Base-by-base conservation (phyloP, 208 protist species). In the Phytomonas sp. region DNA sequence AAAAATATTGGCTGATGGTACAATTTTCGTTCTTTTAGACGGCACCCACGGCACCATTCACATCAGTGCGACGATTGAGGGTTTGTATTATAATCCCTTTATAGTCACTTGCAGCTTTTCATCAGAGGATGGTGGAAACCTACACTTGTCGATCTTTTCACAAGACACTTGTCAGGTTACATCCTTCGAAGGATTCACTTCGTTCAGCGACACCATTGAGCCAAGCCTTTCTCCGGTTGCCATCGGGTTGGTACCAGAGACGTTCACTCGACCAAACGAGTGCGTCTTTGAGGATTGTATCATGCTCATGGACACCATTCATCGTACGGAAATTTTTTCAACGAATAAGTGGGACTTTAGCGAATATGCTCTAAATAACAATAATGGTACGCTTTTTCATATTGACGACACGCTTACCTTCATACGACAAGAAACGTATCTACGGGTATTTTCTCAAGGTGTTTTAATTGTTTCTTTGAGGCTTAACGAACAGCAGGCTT, bases 371-470 rank as follows among this genome's bases (percentile, higher is more conserved):
- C 36, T 77, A 14, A 78, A 74, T 33, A 70, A 81, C 60, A 69
- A 74, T 32, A 68, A 71, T 7, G 77, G 77, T 23, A 76, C 74
- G 26, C 77, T 94, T 5, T 93, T 96, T 71, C 73, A 74, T 70
- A 89, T 96, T 70, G 88, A 82, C 45, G 91, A 96, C 67, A 90
- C 84, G 23, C 65, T 96, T 14, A 96, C 87, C 11, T 72, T 91
- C 40, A 74, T 91, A 34, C 59, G 79, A 31, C 62, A 77, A 37
- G 63, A 80, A 11, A 52, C 56, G 8, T 29, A 74, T 0, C 52
- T 93, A 30, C 67, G 69, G 29, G 76, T 91, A 11, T 92, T 84
- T 66, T 63, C 80, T 37, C 81, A 89, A 66, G 83, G 77, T 52
- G 29, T 77, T 7, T 59, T 74, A 34, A 73, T 80, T 67, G 75